Evolutionary conservation across 192 early-diverging fungal species (phyloP), one percentile per base, ranked within the genome.

Genomic region (Coemansia sp.): DNA sequence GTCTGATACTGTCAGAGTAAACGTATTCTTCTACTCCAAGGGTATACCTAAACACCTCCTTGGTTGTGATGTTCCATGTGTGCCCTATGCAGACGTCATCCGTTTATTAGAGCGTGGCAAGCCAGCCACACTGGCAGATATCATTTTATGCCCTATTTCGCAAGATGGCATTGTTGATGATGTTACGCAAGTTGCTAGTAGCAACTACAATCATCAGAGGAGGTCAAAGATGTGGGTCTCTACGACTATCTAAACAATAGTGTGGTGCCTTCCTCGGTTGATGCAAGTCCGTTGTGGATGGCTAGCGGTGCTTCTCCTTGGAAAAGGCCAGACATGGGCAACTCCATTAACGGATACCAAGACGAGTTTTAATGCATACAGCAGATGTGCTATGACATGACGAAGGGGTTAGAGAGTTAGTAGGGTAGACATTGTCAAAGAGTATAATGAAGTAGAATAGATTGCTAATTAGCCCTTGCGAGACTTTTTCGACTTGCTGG

Each of bases 401-500:
- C n/a, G n/a, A n/a, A n/a, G n/a, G n/a, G n/a, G 31, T 4, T 3
- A 31, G 1, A 31, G 31, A 31, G 31, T 3, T 31, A 31, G 31
- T 4, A 31, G 4, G 38, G 16, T 43, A 16, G 14, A 43, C 16
- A 4, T 38, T 38, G 37, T 12, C 13, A 13, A 3, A 7, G 18
- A 16, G 52, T n/a, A 33, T 28, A 55, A 6, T 55, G 8, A 48
- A 10, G 20, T 9, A 25, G 25, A 65, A 48, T 34, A 70, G 52
- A 37, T 23, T 13, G 16, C 28, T 14, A 52, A 41, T 41, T 70
- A 69, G 18, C 72, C 69, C 69, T 72, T 73, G 62, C 75, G 75
- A 6, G 61, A 26, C 71, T 76, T 76, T 43, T 76, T 71, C n/a
- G 62, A 68, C 60, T 72, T 68, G 48, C 65, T 70, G 11, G 55